Evolutionary conservation across 257 asterid genomes (phyloP).

Genomic region (Nicotiana tabacum): DNA sequence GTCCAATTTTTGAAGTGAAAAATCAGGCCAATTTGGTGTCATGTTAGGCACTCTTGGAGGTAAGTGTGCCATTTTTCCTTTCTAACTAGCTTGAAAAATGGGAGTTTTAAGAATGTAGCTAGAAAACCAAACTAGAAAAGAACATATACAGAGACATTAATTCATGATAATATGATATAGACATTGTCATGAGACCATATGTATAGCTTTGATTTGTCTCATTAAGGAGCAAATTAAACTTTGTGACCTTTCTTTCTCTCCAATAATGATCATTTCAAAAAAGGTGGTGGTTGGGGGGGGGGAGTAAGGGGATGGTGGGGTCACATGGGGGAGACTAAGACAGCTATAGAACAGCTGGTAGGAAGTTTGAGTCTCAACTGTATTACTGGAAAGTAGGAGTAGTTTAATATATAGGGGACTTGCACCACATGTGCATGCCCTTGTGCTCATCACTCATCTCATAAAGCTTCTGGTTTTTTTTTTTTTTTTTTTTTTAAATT

Average conservation of each 20-base stretch:
- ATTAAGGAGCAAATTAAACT: background rate
- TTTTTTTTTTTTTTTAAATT: background rate
- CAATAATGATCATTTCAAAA: background rate
- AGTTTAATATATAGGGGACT: conserved; percentile 47
- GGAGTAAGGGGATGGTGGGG: conserved; percentile 20
- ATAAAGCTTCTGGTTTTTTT: background rate
- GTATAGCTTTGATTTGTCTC: background rate
- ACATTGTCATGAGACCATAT: background rate
- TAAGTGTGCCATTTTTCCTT: conserved; percentile 58
- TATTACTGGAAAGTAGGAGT: conserved; percentile 46
- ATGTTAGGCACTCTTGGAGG: conserved; percentile 79
- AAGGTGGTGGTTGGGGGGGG: background rate
- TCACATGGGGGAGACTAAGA: conserved; percentile 81
- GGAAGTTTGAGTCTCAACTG: conserved; percentile 67
- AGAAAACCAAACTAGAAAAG: background rate
- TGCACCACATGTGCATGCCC: conserved; percentile 76
- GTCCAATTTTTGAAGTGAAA: conserved; percentile 46
- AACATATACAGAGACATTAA: background rate
- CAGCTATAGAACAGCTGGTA: conserved; percentile 83
- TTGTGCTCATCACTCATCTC: conserved; percentile 26
- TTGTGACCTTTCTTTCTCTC: background rate
- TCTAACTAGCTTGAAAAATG: too few relatives aligned
- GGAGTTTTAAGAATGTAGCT: too few relatives aligned
- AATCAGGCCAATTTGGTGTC: conserved; percentile 58
- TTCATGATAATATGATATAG: background rate